A percentile compares a stretch with the other conserved stretches of the same genome.
These are phyloP conservation scores for Pseudogymnoascus sp. DNA, from an alignment of 2,329 filamentous ascomycete genomes.

Conservation along the genomic window DNA sequence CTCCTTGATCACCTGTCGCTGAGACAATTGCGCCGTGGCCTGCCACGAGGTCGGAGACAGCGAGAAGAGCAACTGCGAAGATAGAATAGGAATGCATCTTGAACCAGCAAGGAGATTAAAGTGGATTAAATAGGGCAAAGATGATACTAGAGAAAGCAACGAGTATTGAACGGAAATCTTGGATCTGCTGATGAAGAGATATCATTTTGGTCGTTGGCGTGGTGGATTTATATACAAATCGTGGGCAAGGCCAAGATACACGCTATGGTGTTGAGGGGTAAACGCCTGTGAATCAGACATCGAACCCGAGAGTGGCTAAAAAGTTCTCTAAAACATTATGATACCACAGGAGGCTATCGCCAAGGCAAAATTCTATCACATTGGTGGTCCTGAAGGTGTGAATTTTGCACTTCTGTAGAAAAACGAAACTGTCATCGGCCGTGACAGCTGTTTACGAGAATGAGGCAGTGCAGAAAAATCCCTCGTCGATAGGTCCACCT, in stretches of 20 bases:
- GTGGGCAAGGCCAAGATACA: background rate
- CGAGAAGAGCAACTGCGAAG: constrained; percentile 39
- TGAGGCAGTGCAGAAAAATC: background rate
- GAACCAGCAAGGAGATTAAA: constrained; percentile 9
- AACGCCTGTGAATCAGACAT: background rate
- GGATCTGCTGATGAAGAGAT: background rate
- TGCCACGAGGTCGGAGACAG: constrained; percentile 47
- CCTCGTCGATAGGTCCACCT: background rate
- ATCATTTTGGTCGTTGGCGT: background rate
- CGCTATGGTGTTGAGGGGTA: background rate
- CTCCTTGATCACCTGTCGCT: constrained; percentile 51
- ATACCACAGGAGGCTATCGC: background rate
- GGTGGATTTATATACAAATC: background rate
- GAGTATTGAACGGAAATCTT: background rate
- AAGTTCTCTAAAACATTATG: background rate
- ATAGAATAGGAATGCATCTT: constrained; percentile 37
- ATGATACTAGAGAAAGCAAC: background rate
- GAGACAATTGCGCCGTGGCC: constrained; percentile 54
- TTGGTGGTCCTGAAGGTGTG: background rate
- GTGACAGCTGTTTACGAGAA: background rate
- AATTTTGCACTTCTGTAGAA: background rate
- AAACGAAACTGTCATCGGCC: background rate
- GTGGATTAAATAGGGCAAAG: background rate
- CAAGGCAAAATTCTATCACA: background rate
- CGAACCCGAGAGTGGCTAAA: background rate